phyloP scores from a whole-genome alignment of 2,329 filamentous ascomycete species.

The Colletotrichum limetticola region DNA sequence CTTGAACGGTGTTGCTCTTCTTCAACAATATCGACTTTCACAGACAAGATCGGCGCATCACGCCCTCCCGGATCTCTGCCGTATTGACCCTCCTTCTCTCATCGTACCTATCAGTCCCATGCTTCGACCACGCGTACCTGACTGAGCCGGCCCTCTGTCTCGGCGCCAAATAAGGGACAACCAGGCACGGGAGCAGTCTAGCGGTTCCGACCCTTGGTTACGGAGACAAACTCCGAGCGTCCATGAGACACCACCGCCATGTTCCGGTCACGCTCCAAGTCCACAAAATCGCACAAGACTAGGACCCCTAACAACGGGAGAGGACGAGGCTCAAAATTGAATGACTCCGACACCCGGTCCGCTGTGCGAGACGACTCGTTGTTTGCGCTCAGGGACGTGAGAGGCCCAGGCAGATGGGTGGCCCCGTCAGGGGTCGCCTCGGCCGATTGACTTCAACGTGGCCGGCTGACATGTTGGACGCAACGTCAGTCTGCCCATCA shows the following conservation, averaged over 20 bases:
- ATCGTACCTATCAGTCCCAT: background rate
- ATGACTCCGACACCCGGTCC: background rate
- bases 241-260: background rate
- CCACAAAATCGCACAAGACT: background rate
- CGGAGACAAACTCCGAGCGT: background rate
- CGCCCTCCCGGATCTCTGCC: slow-evolving; percentile 15
- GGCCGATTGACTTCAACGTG: slow-evolving; percentile 20
- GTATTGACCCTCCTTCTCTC: background rate
- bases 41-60: slow-evolving; percentile 23
- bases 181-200: slow-evolving; percentile 8
- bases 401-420: background rate
- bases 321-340: slow-evolving; percentile 16
- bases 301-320: background rate
- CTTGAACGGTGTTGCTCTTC: slow-evolving; percentile 10
- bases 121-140: slow-evolving; percentile 10
- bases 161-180: slow-evolving; percentile 3
- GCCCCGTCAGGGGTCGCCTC: slow-evolving; percentile 10
- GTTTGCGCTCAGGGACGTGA: slow-evolving; percentile 6
- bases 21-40: slow-evolving; percentile 6
- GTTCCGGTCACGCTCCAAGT: background rate
- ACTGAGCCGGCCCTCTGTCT: slow-evolving; percentile 21
- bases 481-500: slow-evolving; percentile 17
- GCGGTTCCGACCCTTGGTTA: slow-evolving; percentile 1
- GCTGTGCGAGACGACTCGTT: slow-evolving; percentile 1
- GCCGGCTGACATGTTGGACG: background rate